Evolutionary conservation across 164 flowering plant genomes (phyloP), one percentile per base, ranked within the genome.

Genomic region (Nymphaea thermarum): DNA sequence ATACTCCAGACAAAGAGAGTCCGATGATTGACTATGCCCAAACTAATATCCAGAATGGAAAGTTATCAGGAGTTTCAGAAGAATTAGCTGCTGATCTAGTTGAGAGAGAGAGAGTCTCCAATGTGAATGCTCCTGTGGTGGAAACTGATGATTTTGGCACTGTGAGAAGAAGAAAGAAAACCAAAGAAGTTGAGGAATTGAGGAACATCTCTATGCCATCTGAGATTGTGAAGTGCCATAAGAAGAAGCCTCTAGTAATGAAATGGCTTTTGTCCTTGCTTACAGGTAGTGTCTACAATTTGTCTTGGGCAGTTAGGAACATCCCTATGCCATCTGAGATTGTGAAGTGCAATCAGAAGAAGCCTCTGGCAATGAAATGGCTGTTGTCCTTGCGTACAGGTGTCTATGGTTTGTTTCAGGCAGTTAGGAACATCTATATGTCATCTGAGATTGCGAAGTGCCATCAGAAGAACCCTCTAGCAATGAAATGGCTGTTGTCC

Each of bases 381-480:
- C 81, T 78, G 55, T 75, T 65, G 18, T 85, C 98, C 67, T 65
- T 93, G 67, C 90, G 84, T 76, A 68, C 60, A 45, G 96, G 96
- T n/a, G 47, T 77, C 63, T 80, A 76, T 71, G 78, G 85, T 78
- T 76, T 93, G 76, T 85, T 74, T 68, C 69, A 66, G 65, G 91
- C 96, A 74, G 88, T 93, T 73, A 81, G 72, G 67, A 25, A 25
- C 36, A 25, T 25, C 36, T 25, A 25, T 25, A 25, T 25, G 36
- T 25, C 36, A 25, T 25, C 36, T 25, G 36, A 25, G 67, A 65
- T 25, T 64, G 66, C 66, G 41, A 70, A 68, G 66, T 81, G 78
- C 60, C 36, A 25, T 25, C 77, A 72, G 51, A 77, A 55, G 60
- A 55, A 70, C 36, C 72, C 84, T 55, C 59, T 25, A 25, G 36